These are phyloP conservation scores for Coemansia sp. DNA, from an alignment of 192 early-diverging fungal species.

Conservation along the genomic window DNA sequence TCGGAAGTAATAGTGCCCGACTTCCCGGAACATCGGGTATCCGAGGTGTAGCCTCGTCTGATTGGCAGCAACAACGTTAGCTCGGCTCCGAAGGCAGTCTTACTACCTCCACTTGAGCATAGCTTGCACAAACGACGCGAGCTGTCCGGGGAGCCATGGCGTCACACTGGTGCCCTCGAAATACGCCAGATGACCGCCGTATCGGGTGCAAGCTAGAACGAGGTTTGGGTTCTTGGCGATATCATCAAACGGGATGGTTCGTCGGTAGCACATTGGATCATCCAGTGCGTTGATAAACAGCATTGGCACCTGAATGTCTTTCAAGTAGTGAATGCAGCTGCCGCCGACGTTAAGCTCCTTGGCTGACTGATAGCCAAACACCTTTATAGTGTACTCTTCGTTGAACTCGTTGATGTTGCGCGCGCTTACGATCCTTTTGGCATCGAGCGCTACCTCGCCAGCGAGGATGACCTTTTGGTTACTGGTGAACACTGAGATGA, in stretches of 20 bases:
- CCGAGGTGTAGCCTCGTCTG: background rate
- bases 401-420: slow-evolving; percentile 84
- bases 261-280: slow-evolving; percentile 79
- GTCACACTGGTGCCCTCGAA: slow-evolving; percentile 38
- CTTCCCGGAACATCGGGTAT: background rate
- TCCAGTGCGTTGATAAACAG: slow-evolving; percentile 84
- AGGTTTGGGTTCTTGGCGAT: slow-evolving; percentile 76
- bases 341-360: slow-evolving; percentile 76
- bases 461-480: slow-evolving; percentile 58
- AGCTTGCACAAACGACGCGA: slow-evolving; percentile 59
- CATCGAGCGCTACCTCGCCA: slow-evolving; percentile 45
- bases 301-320: slow-evolving; percentile 74
- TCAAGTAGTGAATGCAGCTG: slow-evolving; percentile 60
- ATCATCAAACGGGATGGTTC: slow-evolving; percentile 76
- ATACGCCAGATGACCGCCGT: slow-evolving; percentile 94
- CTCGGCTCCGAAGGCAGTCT: too few species aligned
- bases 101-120: slow-evolving; percentile 41
- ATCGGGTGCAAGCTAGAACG: slow-evolving; percentile 74
- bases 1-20: background rate
- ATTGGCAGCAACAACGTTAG: background rate
- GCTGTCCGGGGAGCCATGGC: slow-evolving; percentile 65
- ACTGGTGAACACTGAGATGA: slow-evolving; percentile 53
- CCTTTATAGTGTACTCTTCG: slow-evolving; percentile 67
- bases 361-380: slow-evolving; percentile 79
- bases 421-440: slow-evolving; percentile 53